Evolutionary conservation across 352 stramenopile genomes (phyloP).

Genomic region (Blastocystis sp.): DNA sequence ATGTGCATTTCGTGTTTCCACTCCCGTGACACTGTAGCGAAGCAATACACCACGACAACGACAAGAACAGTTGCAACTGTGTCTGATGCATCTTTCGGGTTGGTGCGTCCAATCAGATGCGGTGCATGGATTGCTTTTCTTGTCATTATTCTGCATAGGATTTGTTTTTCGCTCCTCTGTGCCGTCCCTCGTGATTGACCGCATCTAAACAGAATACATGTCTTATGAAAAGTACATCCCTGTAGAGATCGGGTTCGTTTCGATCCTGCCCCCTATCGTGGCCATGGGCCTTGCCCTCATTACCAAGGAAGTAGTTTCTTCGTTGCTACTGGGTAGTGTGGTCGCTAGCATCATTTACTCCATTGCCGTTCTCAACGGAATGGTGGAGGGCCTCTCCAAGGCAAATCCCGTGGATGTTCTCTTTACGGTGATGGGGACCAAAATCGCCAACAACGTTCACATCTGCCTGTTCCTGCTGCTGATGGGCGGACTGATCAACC

Average conservation of each 20-base stretch:
- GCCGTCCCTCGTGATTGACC: no score
- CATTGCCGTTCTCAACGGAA: slow-evolving; percentile 19
- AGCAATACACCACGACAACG: no score
- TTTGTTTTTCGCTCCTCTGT: not conserved
- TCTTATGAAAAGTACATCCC: slow-evolving; percentile 16
- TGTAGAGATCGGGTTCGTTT: slow-evolving; percentile 41
- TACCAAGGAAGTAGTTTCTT: slow-evolving; percentile 65
- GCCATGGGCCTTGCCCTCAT: slow-evolving; percentile 49
- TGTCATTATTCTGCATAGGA: not conserved
- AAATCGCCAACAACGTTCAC: slow-evolving; percentile 42
- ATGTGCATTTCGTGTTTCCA: not conserved
- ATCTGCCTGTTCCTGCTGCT: slow-evolving; percentile 65
- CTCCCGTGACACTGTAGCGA: no score
- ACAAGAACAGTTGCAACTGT: no score
- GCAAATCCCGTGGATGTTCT: slow-evolving; percentile 57
- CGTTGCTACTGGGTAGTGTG: slow-evolving; percentile 44
- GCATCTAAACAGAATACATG: slow-evolving; percentile 12
- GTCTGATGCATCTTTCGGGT: not conserved
- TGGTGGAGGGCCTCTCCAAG: not conserved
- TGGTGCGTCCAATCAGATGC: slow-evolving; percentile 17
- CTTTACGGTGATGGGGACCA: slow-evolving; percentile 38
- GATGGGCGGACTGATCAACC: slow-evolving; percentile 65
- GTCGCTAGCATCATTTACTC: slow-evolving; percentile 50
- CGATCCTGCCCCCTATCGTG: slow-evolving; percentile 36
- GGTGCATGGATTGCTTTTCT: not conserved